Evolutionary conservation across 441 rosid species (phyloP).

Genomic region (Gossypium schwendimanii): DNA sequence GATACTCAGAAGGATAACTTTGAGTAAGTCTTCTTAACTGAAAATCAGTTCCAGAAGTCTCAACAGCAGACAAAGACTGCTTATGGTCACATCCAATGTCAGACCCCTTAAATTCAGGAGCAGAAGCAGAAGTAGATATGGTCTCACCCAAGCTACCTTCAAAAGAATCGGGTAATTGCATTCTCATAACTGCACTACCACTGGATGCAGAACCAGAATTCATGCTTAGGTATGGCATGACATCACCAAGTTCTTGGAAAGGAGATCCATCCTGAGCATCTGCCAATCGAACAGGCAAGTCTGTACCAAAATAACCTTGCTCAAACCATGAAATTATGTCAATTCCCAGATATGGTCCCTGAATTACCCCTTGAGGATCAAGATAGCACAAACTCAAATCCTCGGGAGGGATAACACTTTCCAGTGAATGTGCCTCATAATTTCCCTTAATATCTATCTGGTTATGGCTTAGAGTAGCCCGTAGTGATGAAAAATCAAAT

Average conservation of each 20-base stretch:
- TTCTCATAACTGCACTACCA: background rate
- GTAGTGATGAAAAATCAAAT: conserved; percentile 23
- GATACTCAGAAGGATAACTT: conserved; percentile 14
- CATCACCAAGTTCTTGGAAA: conserved; percentile 43
- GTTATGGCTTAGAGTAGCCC: conserved; percentile 9
- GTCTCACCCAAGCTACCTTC: background rate
- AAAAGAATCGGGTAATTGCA: conserved; percentile 2
- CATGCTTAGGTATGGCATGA: conserved; percentile 34
- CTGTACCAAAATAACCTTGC: conserved; percentile 62
- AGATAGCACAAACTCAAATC: conserved; percentile 47
- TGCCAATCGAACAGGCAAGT: conserved; percentile 46
- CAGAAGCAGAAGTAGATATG: background rate
- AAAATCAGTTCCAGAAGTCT: background rate
- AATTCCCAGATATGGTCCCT: conserved; percentile 62
- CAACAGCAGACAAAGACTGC: conserved; percentile 5
- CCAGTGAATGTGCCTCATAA: background rate
- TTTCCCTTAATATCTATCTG: conserved; percentile 1
- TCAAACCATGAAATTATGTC: conserved; percentile 60
- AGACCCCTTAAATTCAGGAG: conserved; percentile 5
- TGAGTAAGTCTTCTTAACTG: background rate
- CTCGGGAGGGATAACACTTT: conserved; percentile 20
- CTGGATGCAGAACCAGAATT: background rate
- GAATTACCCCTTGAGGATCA: conserved; percentile 54
- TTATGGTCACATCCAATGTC: background rate
- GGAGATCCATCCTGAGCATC: conserved; percentile 54